These are phyloP conservation scores for Fusarium chaquense DNA, from an alignment of 2,329 filamentous ascomycete genomes.

Conservation along the genomic window DNA sequence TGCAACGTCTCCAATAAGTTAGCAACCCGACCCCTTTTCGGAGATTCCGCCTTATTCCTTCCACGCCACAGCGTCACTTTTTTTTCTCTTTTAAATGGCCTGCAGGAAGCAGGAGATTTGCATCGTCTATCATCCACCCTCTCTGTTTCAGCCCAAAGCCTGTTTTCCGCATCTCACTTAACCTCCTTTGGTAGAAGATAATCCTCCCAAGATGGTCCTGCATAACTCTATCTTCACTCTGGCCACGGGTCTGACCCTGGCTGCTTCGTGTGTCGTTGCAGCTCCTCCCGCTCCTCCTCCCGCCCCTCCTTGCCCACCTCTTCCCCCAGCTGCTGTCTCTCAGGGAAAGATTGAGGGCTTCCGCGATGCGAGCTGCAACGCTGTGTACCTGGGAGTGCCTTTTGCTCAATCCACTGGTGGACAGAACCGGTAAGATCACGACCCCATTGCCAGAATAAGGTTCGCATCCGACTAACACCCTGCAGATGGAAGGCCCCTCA, in stretches of 20 bases:
- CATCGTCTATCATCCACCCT: background rate
- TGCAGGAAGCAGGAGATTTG: slow-evolving; percentile 4
- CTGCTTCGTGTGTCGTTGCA: slow-evolving; percentile 26
- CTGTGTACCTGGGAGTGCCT: slow-evolving; percentile 55
- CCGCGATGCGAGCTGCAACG: slow-evolving; percentile 50
- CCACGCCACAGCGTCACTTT: background rate
- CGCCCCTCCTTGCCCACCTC: background rate
- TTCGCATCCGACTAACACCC: slow-evolving; percentile 11
- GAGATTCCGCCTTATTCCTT: slow-evolving; percentile 5
- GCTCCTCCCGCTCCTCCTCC: background rate
- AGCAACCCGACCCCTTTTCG: slow-evolving; percentile 15
- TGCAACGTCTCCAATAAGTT: background rate
- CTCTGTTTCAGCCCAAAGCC: slow-evolving; percentile 17
- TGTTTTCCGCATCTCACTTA: slow-evolving; percentile 3
- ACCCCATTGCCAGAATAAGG: background rate
- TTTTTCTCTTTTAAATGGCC: slow-evolving; percentile 3
- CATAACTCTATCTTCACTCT: slow-evolving; percentile 14
- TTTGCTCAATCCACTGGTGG: slow-evolving; percentile 56
- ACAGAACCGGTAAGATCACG: slow-evolving; percentile 48
- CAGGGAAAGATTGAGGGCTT: slow-evolving; percentile 54
- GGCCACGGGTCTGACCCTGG: slow-evolving; percentile 32
- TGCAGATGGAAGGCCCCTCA: slow-evolving; percentile 43
- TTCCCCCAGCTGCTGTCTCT: slow-evolving; percentile 35
- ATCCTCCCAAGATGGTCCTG: slow-evolving; percentile 35
- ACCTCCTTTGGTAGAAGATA: background rate